A percentile compares a stretch with the other conserved stretches of the same genome.
These are phyloP conservation scores for Chlorella sp. DNA, from an alignment of 139 green algal genomes.

Conservation along the genomic window DNA sequence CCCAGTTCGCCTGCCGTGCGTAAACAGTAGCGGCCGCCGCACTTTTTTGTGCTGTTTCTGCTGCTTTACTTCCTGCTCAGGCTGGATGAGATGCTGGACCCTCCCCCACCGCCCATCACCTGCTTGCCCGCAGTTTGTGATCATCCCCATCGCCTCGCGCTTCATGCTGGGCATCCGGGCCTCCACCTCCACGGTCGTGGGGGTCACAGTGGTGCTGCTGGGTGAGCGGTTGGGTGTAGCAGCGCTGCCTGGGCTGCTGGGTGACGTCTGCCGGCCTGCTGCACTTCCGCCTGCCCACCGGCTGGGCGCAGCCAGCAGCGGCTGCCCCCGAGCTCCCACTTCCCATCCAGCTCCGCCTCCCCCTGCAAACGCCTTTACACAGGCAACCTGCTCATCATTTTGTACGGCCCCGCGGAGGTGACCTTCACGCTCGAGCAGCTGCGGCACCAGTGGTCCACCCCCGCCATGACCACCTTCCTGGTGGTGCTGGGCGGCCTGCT, in stretches of 20 bases:
- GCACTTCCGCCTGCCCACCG: not conserved
- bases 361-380: no score
- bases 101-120: no score
- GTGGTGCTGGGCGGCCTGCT: slow-evolving; percentile 42
- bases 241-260: not conserved
- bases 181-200: slow-evolving; percentile 35
- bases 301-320: no score
- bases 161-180: slow-evolving; percentile 50
- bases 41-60: no score
- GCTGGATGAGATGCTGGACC: no score
- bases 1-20: no score
- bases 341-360: no score
- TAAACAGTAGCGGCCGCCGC: no score
- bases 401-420: slow-evolving; percentile 52
- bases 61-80: no score
- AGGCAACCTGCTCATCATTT: slow-evolving; percentile 60
- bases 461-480: slow-evolving; percentile 55
- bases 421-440: slow-evolving; percentile 55
- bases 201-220: slow-evolving; percentile 53
- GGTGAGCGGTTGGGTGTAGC: slow-evolving; percentile 10
- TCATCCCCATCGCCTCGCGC: slow-evolving; percentile 58
- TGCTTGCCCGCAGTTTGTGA: slow-evolving; percentile 50
- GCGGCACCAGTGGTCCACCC: slow-evolving; percentile 49
- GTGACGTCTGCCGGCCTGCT: not conserved
- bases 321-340: not conserved